phyloP scores from a whole-genome alignment of 2,329 filamentous ascomycete genomes.

The Fusarium sarcochroum region DNA sequence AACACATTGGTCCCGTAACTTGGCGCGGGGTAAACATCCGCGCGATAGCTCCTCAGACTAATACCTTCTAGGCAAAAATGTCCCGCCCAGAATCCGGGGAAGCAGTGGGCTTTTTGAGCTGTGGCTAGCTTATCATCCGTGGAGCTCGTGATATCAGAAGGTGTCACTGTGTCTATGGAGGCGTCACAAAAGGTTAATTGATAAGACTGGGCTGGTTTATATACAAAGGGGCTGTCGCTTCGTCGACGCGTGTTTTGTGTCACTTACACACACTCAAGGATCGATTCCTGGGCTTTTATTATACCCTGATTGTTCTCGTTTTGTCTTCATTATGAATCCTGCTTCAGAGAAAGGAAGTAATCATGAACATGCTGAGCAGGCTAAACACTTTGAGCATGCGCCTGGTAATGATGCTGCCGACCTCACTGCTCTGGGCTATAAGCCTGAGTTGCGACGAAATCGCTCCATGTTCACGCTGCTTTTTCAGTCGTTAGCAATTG shows the following conservation, averaged over 20 bases:
- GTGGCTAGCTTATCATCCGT: constrained; percentile 6
- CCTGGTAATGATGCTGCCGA: constrained; percentile 43
- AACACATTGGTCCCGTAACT: constrained; percentile 5
- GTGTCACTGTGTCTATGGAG: constrained; percentile 10
- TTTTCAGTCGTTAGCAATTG: constrained; percentile 49
- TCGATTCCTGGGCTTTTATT: not conserved
- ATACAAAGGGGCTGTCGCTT: constrained; percentile 17
- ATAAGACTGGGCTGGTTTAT: constrained; percentile 22
- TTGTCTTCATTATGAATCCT: constrained; percentile 7
- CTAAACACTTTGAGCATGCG: constrained; percentile 15
- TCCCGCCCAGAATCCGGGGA: constrained; percentile 37
- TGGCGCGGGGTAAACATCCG: constrained; percentile 24
- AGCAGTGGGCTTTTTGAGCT: constrained; percentile 9
- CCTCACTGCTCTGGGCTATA: constrained; percentile 64
- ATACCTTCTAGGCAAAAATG: constrained; percentile 35
- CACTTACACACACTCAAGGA: not conserved
- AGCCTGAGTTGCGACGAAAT: constrained; percentile 46
- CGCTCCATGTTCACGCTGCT: constrained; percentile 49
- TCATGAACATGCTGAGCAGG: constrained; percentile 12
- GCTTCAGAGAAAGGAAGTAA: constrained; percentile 35
- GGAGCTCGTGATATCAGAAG: constrained; percentile 25
- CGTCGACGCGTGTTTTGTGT: not conserved
- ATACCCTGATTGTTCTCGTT: not conserved
- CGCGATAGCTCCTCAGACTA: constrained; percentile 23
- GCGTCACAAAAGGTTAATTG: constrained; percentile 19